Base-by-base conservation (phyloP, 345 rosid genomes). In the Mallotus nudiflorus region DNA sequence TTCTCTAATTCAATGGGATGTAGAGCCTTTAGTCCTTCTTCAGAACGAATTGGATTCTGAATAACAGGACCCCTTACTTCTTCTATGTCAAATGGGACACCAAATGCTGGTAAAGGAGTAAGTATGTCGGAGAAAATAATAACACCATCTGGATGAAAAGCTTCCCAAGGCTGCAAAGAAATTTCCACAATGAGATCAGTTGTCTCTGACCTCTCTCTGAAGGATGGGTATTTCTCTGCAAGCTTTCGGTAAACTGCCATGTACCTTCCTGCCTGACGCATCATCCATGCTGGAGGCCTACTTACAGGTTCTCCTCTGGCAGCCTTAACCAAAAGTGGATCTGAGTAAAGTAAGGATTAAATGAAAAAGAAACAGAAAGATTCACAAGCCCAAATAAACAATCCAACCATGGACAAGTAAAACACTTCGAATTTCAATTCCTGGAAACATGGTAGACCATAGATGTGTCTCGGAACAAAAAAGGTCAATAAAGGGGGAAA, bases 271-370 rank as follows among this genome's bases (percentile, higher is more conserved):
- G 98, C 98, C 71, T 90, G 98, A 68, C 97, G 84, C 98, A 94
- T 94, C 98, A 94, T 94, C 98, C 97, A 94, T 31, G 97, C 98
- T 2, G 97, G 98, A 56, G 98, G 96, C 55, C 95, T 84, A 68
- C 67, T 83, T 48, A 94, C 92, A 0, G 82, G 82, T 40, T 88
- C 85, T 53, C 98, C 93, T 83, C 87, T 87, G 0, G 95, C 98
- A 78, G 93, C 97, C 86, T 91, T 91, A 54, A 94, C 90, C 88
- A 91, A 80, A 33, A 94, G 70, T 48, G 93, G 95, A 81, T 91
- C 95, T 90, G 82, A 42, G 70, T 40, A 15, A 54, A 78, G 75
- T 65, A 72, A 10, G 61, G 72, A 75, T 25, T 29, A 14, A 29
- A 13, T 29, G 42, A 62, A 22, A 59, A 20, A 56, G 10, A 33